Evolutionary conservation across 2,329 filamentous ascomycete species (phyloP).

Genomic region (Byssoonygena ceratinophila): DNA sequence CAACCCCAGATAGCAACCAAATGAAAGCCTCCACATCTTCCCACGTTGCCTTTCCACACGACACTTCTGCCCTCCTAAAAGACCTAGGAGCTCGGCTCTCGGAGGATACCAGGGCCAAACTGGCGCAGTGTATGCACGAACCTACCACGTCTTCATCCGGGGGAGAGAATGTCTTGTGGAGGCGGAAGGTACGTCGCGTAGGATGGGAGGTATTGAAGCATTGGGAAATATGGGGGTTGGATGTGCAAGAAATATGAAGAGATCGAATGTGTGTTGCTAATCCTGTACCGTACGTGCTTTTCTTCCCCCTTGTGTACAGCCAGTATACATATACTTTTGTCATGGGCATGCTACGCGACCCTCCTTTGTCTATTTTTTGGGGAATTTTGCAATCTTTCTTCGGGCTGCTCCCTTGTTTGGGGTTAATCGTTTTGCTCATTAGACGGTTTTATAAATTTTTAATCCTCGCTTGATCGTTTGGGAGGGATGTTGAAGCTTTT

Average conservation of each 20-base stretch:
- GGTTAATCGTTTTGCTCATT: too few species aligned
- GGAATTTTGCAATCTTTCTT: too few species aligned
- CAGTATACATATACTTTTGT: too few species aligned
- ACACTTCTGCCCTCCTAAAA: neutral
- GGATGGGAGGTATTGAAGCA: slow-evolving; percentile 34
- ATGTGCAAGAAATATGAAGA: slow-evolving; percentile 29
- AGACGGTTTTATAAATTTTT: too few species aligned
- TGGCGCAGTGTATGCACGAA: slow-evolving; percentile 8
- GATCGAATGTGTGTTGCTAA: neutral
- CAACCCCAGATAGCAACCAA: neutral
- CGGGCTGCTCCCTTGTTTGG: too few species aligned
- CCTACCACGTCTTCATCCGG: neutral
- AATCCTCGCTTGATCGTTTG: too few species aligned
- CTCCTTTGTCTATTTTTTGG: too few species aligned
- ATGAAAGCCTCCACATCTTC: neutral
- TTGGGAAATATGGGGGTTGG: slow-evolving; percentile 38
- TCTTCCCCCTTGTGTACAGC: neutral
- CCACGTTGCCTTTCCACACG: neutral
- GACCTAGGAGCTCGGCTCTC: slow-evolving; percentile 4
- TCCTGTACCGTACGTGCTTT: neutral
- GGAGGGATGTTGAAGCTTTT: too few species aligned
- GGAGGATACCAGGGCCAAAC: slow-evolving; percentile 5
- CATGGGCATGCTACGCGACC: too few species aligned
- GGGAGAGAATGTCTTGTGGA: slow-evolving; percentile 23
- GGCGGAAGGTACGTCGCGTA: slow-evolving; percentile 28